Conservation (phyloP, 306 rosid genomes). For the Gynostemma pentaphyllum region DNA sequence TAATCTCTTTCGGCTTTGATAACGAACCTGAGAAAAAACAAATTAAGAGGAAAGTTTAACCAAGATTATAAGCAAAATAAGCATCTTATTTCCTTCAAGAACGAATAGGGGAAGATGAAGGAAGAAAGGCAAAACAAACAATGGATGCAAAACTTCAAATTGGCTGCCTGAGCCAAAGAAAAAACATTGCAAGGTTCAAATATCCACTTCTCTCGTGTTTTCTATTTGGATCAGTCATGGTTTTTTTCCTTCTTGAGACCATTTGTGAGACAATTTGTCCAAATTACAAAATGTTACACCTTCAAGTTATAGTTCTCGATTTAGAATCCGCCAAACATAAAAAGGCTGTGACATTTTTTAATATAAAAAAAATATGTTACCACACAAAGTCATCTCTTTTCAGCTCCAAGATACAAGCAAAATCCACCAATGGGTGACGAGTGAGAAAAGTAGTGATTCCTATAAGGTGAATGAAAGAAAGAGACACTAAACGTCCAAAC, state of each 20-base stretch:
- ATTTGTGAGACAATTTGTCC: neutral
- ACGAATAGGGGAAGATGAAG: neutral
- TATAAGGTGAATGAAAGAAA: no score
- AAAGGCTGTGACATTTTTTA: neutral
- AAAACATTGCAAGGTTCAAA: neutral
- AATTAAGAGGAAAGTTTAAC: neutral
- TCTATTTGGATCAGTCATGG: neutral
- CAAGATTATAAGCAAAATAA: neutral
- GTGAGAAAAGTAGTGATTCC: neutral
- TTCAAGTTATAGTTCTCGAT: neutral
- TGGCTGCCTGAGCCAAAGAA: neutral
- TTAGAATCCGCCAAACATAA: neutral
- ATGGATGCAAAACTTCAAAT: neutral
- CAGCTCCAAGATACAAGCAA: neutral
- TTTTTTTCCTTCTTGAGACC: neutral
- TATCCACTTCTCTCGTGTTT: neutral
- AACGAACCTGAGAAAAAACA: conserved; percentile 40
- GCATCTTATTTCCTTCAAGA: neutral
- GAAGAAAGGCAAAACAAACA: conserved; percentile 5
- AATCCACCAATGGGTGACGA: neutral
- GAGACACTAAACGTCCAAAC: neutral
- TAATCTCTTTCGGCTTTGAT: conserved; percentile 57
- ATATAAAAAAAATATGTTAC: neutral
- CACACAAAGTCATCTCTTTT: neutral
- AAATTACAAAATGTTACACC: neutral